Base-by-base conservation (phyloP, 495 filamentous ascomycete genomes). In the Aspergillus sparsus region DNA sequence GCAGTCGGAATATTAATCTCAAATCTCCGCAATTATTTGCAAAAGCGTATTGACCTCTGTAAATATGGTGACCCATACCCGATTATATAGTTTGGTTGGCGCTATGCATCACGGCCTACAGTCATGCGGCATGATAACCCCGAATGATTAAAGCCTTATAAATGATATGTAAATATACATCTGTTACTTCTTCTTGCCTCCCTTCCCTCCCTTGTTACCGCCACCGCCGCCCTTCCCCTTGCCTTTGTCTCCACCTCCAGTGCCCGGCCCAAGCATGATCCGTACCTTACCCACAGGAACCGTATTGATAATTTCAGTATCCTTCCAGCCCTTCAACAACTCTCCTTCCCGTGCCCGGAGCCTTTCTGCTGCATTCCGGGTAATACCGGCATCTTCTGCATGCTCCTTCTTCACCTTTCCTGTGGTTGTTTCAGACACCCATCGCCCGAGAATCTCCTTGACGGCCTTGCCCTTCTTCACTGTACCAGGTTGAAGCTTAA, bases 401-500 rank as follows among this genome's bases (percentile, higher is more conserved):
- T 74, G 68, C 50, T 79, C 77, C 65, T 82, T 80, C 67, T 78
- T 78, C 35, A 78, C 76, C 53, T 82, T 77, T 7, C 76, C 74
- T 3, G 70, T 71, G 1, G 77, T 78, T 1, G 80, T 76, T 58
- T 87, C 80, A 10, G 69, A 68, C 7, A 82, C 71, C 92, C 94
- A 97, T 49, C 81, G 81, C 39, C 83, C 82, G 15, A 96, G 68
- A 42, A 97, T 89, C 73, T 97, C 92, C 74, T 89, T 89, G 27
- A 97, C 85, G 13, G 93, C 94, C 71, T 97, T 98, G 2, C 93
- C 93, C 76, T 96, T 95, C 82, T 98, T 98, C 65, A 86, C 82
- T 3, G 84, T 66, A 3, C 94, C 94, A 0, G 94, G 94, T 75
- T 98, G 94, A 62, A 98, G 64, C 78, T 98, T 98, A 16, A 84